Conservation (phyloP, 2,329 filamentous ascomycete genomes). For the Fonsecaea nubica region DNA sequence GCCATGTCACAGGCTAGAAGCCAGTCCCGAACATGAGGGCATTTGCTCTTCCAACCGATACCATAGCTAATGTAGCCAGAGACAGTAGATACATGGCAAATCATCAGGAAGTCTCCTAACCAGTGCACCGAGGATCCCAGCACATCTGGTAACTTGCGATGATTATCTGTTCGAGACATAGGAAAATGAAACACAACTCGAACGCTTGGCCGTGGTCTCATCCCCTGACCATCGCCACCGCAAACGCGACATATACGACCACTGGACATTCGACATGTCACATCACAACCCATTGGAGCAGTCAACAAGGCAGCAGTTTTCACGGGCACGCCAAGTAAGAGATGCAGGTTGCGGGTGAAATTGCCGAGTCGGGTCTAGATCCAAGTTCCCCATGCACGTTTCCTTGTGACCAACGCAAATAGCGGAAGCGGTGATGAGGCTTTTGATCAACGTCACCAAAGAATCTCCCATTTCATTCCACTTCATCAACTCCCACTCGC, state of each 20-base stretch:
- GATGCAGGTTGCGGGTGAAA: constrained; percentile 13
- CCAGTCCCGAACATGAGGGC: no score
- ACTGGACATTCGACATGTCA: no score
- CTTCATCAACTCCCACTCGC: background rate
- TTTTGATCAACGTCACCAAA: background rate
- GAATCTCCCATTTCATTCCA: background rate
- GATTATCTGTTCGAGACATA: no score
- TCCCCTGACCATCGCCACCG: no score
- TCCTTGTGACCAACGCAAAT: no score
- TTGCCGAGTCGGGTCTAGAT: constrained; percentile 14
- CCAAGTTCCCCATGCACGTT: background rate
- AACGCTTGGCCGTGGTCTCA: no score
- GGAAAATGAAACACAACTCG: no score
- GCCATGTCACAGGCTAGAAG: no score
- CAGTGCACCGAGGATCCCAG: background rate
- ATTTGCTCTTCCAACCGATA: no score
- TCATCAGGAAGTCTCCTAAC: background rate
- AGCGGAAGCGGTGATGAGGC: background rate
- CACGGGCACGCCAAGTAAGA: constrained; percentile 9
- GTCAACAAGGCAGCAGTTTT: background rate
- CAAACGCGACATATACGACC: no score
- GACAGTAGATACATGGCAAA: background rate
- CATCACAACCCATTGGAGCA: no score
- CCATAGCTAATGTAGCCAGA: no score
- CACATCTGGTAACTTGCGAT: background rate